Base-by-base conservation (phyloP, 805 yeast species). In the Wickerhamiella alocasiicola region DNA sequence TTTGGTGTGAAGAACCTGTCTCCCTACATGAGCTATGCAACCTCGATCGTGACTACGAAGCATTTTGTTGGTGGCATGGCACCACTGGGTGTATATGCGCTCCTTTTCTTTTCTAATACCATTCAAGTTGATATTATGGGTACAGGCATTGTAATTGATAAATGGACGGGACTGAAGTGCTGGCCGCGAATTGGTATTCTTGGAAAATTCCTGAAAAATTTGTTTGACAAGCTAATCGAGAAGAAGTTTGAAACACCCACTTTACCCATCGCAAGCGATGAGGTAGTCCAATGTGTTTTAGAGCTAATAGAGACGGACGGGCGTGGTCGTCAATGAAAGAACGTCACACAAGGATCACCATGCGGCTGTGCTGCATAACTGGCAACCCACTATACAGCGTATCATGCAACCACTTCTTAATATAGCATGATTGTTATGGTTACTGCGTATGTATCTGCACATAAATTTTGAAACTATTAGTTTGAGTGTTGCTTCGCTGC, bases 141-240 rank as follows among this genome's bases (percentile, higher is more conserved):
- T 0, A 47, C 55, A 9, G 96, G 96, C 17, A 72, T 91, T 26
- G 75, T 84, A 6, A 62, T 88, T 42, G 95, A 83, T 49, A 69
- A 70, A n/a, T 87, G 97, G 96, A 60, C 83, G 25, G 93, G 95
- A 0, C 68, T 88, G 9, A 68, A 82, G 46, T 83, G 95, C 1
- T 88, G 96, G 96, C 80, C 94, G 48, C 81, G 91, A 49, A 83
- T 87, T 52, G 97, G 87, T 1, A 94, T 88, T 2, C 62, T 88
- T 35, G 69, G 87, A 23, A 80, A 81, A 44, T 74, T 78, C 44
- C 60, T 88, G 42, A 64, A 94, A 50, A 53, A 60, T 9, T 55
- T 83, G 35, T 58, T 88, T 24, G 94, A 85, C 53, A 63, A 67
- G 15, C 73, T 81, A 0, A 71, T 88, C 42, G 78, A 72, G 31